phyloP scores from a whole-genome alignment of 2,329 filamentous ascomycete species.

The Basipetospora chlamydospora region DNA sequence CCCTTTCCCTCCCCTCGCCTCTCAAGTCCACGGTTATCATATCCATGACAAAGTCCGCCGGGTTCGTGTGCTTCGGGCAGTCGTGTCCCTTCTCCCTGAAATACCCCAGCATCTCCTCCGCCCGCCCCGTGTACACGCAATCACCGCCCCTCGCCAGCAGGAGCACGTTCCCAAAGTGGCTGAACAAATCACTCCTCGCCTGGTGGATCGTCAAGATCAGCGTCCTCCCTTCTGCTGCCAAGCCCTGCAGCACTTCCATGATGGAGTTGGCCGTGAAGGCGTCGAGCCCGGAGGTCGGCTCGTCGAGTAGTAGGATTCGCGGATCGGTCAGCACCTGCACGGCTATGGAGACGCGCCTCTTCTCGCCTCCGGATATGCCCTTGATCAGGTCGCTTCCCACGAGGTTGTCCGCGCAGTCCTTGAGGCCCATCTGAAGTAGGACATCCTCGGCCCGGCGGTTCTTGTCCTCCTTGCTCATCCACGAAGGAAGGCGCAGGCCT shows the following conservation, averaged over 20 bases:
- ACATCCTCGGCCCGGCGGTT: conserved; percentile 54
- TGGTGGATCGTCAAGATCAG: conserved; percentile 68
- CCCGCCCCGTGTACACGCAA: conserved; percentile 52
- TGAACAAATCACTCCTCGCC: conserved; percentile 58
- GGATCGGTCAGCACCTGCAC: conserved; percentile 67
- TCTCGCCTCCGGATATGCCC: conserved; percentile 68
- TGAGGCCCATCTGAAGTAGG: conserved; percentile 59
- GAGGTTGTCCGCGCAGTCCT: conserved; percentile 63
- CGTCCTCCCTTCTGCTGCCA: conserved; percentile 60
- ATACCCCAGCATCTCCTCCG: conserved; percentile 48
- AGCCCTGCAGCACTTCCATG: conserved; percentile 54
- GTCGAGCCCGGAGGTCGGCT: conserved; percentile 63
- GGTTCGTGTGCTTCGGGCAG: conserved; percentile 58
- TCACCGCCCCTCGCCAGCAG: conserved; percentile 56
- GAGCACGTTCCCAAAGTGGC: conserved; percentile 55
- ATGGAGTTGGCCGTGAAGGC: conserved; percentile 67
- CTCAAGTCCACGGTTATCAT: conserved; percentile 65
- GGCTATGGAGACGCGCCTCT: conserved; percentile 62
- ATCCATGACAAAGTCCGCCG: conserved; percentile 64
- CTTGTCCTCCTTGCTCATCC: conserved; percentile 57
- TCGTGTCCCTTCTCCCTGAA: conserved; percentile 45
- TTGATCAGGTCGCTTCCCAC: conserved; percentile 60
- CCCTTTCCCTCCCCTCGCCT: conserved; percentile 43
- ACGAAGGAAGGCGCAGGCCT: conserved; percentile 53
- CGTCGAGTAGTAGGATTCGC: conserved; percentile 57